A percentile compares a stretch with the other conserved stretches of the same genome.
Evolutionary conservation across 805 yeast genomes (phyloP).

Genomic region (Cyberlindnera euphorbiae): DNA sequence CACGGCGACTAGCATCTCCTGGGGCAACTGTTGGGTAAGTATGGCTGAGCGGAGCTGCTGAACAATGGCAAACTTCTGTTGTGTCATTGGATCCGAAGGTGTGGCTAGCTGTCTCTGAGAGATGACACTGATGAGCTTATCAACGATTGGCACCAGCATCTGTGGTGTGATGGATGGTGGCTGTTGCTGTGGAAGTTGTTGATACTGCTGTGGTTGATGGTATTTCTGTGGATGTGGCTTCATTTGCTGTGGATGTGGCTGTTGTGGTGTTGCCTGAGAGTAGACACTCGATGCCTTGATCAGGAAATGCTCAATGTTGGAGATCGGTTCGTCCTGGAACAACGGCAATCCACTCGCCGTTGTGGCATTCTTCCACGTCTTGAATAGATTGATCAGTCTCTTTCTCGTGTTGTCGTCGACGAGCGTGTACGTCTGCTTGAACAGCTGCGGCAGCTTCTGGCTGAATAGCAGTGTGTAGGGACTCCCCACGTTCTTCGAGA

Average conservation of each 20-base stretch:
- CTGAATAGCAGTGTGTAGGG: conserved; percentile 85
- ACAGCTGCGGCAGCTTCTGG: conserved; percentile 60
- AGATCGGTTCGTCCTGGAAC: conserved; percentile 66
- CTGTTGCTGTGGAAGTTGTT: conserved; percentile 2
- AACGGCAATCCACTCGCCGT: conserved; percentile 60
- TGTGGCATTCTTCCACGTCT: conserved; percentile 79
- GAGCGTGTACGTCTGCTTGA: conserved; percentile 71
- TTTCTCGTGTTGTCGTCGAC: conserved; percentile 72
- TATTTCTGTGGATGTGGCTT: too few relatives aligned
- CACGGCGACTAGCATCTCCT: conserved; percentile 28
- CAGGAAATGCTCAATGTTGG: conserved; percentile 70
- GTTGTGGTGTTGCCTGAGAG: conserved; percentile 3
- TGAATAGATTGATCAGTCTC: conserved; percentile 71
- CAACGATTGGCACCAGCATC: conserved; percentile 30
- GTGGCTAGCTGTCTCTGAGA: conserved; percentile 27
- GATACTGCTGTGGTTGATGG: too few relatives aligned
- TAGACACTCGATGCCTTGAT: conserved; percentile 49
- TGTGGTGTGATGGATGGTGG: conserved; percentile 21
- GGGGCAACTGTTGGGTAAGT: conserved; percentile 29
- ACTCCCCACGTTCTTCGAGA: conserved; percentile 83
- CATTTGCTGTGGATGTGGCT: conserved; percentile 1
- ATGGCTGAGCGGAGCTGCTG: conserved; percentile 32
- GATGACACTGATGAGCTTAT: conserved; percentile 30
- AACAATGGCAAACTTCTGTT: conserved; percentile 30
- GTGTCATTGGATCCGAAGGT: conserved; percentile 28